Evolutionary conservation across 495 filamentous ascomycete species (phyloP).

Genomic region (Umbilicaria muhlenbergii): DNA sequence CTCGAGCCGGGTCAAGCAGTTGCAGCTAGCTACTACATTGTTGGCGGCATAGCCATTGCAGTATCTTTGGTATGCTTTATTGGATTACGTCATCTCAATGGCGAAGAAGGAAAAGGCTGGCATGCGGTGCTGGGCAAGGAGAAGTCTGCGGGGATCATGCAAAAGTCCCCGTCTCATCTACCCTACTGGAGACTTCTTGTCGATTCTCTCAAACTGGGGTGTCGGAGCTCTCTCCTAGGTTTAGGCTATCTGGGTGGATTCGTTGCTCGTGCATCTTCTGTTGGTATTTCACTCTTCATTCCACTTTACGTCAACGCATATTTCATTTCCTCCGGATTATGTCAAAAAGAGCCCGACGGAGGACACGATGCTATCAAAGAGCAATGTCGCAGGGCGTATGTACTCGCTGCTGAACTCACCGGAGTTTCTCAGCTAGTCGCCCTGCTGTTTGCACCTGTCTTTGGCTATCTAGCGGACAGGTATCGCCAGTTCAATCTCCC

Average conservation of each 20-base stretch:
- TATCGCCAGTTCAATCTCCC: constrained; percentile 51
- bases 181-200: constrained; percentile 31
- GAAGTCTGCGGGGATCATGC: neutral
- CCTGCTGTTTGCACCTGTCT: constrained; percentile 67
- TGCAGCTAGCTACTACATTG: constrained; percentile 68
- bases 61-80: constrained; percentile 64
- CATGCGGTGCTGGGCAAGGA: neutral
- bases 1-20: constrained; percentile 53
- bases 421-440: constrained; percentile 79
- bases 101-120: constrained; percentile 64
- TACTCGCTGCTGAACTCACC: constrained; percentile 68
- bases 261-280: constrained; percentile 87
- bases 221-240: constrained; percentile 58
- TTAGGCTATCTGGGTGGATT: constrained; percentile 89
- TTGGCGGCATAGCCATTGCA: constrained; percentile 52
- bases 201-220: constrained; percentile 56
- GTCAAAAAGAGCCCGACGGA: constrained; percentile 39
- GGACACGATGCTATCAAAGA: constrained; percentile 49
- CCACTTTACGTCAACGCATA: constrained; percentile 83
- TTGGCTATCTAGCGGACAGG: constrained; percentile 62
- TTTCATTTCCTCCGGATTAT: constrained; percentile 69
- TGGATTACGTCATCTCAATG: constrained; percentile 61
- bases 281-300: constrained; percentile 87
- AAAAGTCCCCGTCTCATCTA: neutral
- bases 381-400: constrained; percentile 70